phyloP scores from a whole-genome alignment of 2,329 filamentous ascomycete genomes.

The Talaromyces pinophilus region DNA sequence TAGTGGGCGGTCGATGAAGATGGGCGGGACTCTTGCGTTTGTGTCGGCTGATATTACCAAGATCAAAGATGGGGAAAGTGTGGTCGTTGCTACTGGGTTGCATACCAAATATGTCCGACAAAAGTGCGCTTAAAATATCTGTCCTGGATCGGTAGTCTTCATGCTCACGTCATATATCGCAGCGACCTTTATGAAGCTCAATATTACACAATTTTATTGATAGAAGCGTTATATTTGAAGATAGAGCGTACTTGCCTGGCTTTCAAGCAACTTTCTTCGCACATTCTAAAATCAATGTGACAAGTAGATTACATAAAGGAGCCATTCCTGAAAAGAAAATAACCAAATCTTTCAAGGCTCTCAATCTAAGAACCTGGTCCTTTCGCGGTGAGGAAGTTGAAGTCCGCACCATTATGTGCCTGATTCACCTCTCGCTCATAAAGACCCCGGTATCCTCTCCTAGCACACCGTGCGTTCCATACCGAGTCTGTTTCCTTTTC shows the following conservation, averaged over 20 bases:
- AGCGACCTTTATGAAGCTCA: no score
- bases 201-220: no score
- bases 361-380: not conserved
- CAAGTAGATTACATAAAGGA: not conserved
- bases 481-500: not conserved
- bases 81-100: not conserved
- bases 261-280: no score
- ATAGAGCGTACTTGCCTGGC: no score
- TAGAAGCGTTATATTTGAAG: no score
- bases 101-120: not conserved
- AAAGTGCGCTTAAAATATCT: not conserved
- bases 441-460: conserved; percentile 43
- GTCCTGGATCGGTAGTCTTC: not conserved
- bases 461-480: conserved; percentile 24
- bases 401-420: conserved; percentile 45
- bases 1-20: not conserved
- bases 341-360: no score
- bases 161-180: no score
- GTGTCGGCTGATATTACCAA: not conserved
- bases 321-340: not conserved
- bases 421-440: conserved; percentile 47
- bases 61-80: not conserved
- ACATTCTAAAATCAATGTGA: not conserved
- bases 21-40: not conserved
- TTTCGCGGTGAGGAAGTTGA: conserved; percentile 40